A percentile compares a stretch with the other conserved stretches of the same genome.
Conservation (phyloP, 257 asterid genomes). For the Jaltomata sinuosa region DNA sequence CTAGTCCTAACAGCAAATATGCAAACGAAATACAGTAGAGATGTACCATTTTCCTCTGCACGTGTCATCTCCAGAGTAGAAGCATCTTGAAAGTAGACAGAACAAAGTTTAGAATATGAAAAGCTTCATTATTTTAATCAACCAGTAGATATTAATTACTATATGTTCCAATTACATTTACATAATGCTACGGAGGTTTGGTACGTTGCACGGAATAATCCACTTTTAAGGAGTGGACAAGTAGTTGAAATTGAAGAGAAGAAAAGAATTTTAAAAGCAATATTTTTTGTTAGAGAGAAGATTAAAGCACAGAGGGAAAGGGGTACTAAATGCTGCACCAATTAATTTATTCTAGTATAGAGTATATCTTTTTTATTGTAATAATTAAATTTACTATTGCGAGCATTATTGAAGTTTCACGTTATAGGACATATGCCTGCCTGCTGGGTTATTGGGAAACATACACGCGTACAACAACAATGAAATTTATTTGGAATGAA, state of each 20-base stretch:
- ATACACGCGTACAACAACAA: neutral
- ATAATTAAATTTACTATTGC: neutral
- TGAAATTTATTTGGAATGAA: no score
- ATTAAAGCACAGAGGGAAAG: neutral
- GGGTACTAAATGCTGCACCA: neutral
- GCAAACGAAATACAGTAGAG: neutral
- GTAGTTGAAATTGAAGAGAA: neutral
- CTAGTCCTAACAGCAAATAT: neutral
- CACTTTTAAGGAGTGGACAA: neutral
- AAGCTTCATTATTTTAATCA: neutral
- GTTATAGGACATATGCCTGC: neutral
- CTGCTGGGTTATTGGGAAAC: neutral
- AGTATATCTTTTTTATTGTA: neutral
- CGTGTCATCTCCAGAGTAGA: neutral
- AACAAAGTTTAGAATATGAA: neutral
- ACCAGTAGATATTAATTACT: no score
- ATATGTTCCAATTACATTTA: neutral
- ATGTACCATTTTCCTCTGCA: neutral
- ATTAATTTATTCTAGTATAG: neutral
- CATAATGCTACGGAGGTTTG: neutral
- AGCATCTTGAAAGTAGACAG: neutral
- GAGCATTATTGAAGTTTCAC: neutral
- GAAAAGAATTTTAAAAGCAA: neutral
- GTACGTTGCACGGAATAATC: neutral
- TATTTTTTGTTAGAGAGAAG: neutral